These are phyloP conservation scores for Fragaria iinumae DNA, from an alignment of 306 rosid genomes.

Conservation along the genomic window DNA sequence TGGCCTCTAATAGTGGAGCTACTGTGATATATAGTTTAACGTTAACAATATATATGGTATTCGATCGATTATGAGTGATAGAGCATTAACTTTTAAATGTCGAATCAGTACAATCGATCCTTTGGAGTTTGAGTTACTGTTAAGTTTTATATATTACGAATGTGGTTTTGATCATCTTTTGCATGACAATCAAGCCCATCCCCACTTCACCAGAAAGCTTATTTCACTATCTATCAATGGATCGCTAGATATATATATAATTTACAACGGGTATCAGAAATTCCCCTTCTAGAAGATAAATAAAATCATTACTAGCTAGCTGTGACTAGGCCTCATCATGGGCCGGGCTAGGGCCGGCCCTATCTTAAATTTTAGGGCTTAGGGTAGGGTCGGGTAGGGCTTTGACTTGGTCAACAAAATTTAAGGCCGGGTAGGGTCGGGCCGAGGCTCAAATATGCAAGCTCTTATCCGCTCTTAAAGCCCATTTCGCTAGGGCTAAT, in stretches of 20 bases:
- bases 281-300: not conserved
- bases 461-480: no score
- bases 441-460: no score
- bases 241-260: not conserved
- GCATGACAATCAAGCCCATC: slow-evolving; percentile 17
- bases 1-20: not conserved
- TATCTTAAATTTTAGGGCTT: no score
- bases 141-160: not conserved
- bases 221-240: not conserved
- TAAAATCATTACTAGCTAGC: not conserved
- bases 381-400: no score
- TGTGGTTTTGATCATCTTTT: slow-evolving; percentile 1
- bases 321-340: no score
- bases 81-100: not conserved
- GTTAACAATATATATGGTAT: not conserved
- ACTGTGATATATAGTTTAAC: not conserved
- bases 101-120: not conserved
- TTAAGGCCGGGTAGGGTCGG: no score
- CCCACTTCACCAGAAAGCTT: not conserved
- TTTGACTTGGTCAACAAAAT: no score
- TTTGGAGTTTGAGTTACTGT: not conserved
- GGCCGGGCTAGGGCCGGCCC: no score
- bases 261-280: not conserved
- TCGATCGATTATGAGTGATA: not conserved
- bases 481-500: no score